phyloP scores from a whole-genome alignment of 108 stramenopile genomes.

The Nannochloropsis salina region DNA sequence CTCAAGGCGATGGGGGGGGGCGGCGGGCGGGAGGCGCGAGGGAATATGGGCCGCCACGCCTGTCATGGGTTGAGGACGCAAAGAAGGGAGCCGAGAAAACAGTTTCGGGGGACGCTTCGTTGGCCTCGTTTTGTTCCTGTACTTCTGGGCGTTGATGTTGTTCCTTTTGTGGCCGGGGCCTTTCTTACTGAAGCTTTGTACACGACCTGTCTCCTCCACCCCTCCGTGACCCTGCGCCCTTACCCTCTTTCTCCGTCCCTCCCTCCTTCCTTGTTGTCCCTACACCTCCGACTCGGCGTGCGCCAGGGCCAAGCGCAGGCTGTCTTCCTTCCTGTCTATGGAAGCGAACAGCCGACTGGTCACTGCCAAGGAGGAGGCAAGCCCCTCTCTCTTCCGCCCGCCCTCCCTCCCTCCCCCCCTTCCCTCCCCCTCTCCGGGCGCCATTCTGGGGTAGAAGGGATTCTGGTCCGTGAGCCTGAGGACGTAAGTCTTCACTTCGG shows the following conservation, averaged over 20 bases:
- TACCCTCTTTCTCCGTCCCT: neutral
- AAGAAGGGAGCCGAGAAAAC: no score
- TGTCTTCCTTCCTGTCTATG: neutral
- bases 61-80: no score
- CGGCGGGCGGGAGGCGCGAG: no score
- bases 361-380: neutral
- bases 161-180: no score
- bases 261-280: neutral
- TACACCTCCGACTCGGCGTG: neutral
- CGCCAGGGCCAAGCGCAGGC: neutral
- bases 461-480: neutral
- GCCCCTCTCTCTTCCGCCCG: neutral
- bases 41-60: no score
- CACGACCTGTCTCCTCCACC: no score
- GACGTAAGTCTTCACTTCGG: neutral
- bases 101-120: no score
- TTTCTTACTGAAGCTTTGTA: no score
- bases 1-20: no score
- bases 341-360: neutral
- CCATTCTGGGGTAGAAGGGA: neutral
- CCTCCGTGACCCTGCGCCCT: neutral
- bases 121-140: no score
- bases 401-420: conserved; percentile 9
- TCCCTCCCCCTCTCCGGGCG: no score
- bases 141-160: no score